Conservation (phyloP, 495 filamentous ascomycete species). For the Aspergillus avenaceus region DNA sequence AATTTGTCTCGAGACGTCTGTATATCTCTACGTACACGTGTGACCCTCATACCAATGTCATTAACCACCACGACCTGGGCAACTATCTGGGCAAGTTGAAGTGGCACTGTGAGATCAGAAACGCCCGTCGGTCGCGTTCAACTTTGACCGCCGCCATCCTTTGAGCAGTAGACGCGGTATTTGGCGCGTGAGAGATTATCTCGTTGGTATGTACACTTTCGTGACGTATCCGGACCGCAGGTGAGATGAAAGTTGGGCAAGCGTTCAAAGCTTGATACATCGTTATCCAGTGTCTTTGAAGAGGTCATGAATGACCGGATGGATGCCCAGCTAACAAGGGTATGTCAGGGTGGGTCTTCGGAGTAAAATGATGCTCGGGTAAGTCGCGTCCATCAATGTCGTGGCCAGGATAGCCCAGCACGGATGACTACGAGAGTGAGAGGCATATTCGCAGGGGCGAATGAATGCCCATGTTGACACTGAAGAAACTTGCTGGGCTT, state of each 20-base stretch:
- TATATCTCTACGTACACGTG: too few species aligned
- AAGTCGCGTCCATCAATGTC: background rate
- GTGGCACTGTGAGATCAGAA: too few species aligned
- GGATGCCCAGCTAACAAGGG: too few species aligned
- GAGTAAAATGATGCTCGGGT: background rate
- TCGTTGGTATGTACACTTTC: background rate
- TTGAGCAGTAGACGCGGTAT: background rate
- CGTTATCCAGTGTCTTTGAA: background rate
- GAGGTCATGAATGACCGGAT: background rate
- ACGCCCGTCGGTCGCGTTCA: background rate
- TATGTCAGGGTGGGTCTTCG: background rate
- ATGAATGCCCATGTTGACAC: background rate
- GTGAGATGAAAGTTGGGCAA: background rate
- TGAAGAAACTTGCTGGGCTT: background rate
- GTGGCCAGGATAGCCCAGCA: background rate
- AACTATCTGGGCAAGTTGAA: too few species aligned
- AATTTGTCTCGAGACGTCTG: too few species aligned
- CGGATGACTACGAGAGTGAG: background rate
- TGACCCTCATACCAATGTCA: too few species aligned
- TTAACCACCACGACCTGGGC: too few species aligned
- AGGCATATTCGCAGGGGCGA: background rate
- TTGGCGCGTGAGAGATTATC: background rate
- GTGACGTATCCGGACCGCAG: background rate
- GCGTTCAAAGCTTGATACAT: background rate
- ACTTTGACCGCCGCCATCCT: background rate